Percentiles rank a stretch among this genome's conserved stretches.
Conservation (phyloP, 192 early-diverging fungal species). For the Coemansia sp. region DNA sequence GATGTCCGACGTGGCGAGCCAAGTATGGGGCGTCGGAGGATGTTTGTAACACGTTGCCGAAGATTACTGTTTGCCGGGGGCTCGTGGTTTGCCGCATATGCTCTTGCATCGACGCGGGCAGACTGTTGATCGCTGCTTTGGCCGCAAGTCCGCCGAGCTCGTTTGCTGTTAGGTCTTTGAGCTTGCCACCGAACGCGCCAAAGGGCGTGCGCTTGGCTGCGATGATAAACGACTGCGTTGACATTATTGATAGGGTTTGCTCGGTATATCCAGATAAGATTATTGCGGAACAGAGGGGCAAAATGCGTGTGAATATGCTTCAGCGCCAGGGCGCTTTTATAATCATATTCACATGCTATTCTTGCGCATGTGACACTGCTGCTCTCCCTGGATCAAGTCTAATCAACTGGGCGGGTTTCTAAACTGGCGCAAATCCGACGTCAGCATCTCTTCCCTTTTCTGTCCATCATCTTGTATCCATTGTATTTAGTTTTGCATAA, state of each 20-base stretch:
- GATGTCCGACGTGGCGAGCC: slow-evolving; percentile 90
- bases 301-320: neutral
- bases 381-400: neutral
- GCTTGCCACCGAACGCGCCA: slow-evolving; percentile 93
- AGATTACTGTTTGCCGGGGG: slow-evolving; percentile 73
- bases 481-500: slow-evolving; percentile 4
- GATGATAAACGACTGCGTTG: slow-evolving; percentile 68
- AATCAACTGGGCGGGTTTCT: neutral
- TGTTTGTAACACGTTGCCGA: slow-evolving; percentile 93
- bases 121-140: slow-evolving; percentile 75
- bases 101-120: slow-evolving; percentile 72
- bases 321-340: neutral
- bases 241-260: slow-evolving; percentile 15
- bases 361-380: slow-evolving; percentile 1
- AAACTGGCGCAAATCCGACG: neutral
- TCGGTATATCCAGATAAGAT: neutral
- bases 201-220: slow-evolving; percentile 84
- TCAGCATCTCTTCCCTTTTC: neutral
- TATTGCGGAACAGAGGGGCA: too few relatives aligned
- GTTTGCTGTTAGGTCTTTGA: slow-evolving; percentile 78
- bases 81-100: slow-evolving; percentile 32
- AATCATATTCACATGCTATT: neutral
- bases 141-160: slow-evolving; percentile 92
- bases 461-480: neutral
- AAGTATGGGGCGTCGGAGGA: slow-evolving; percentile 83